These are phyloP conservation scores for Solanum hybrid DNA, from an alignment of 305 asterid genomes.

Conservation along the genomic window DNA sequence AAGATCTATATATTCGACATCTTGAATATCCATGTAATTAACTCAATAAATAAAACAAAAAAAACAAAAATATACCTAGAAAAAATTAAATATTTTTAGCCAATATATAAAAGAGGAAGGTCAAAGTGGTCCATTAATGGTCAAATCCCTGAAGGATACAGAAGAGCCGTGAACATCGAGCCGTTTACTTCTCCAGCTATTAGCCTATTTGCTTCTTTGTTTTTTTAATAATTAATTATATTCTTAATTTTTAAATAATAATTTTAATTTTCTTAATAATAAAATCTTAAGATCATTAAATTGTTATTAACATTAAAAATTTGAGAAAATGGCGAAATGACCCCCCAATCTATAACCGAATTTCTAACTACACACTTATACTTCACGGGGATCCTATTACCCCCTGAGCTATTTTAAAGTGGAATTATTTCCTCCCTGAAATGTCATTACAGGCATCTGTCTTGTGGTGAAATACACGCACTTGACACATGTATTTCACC, in stretches of 20 bases:
- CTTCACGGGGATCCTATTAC: no score
- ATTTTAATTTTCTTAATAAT: neutral
- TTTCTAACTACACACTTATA: no score
- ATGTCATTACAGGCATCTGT: no score
- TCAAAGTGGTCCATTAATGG: conserved; percentile 55
- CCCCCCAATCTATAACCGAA: no score
- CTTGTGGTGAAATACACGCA: no score
- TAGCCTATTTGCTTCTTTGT: neutral
- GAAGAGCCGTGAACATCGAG: conserved; percentile 30
- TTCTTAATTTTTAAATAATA: neutral
- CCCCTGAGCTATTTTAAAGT: no score
- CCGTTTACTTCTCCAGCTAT: conserved; percentile 21
- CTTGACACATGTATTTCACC: no score
- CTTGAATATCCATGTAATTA: neutral
- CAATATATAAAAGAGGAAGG: conserved; percentile 2
- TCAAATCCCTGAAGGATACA: conserved; percentile 32
- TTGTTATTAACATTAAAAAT: neutral
- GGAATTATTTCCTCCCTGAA: no score
- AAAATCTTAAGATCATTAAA: neutral
- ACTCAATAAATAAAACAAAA: neutral
- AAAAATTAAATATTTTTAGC: neutral
- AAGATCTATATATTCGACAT: no score
- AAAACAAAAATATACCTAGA: neutral
- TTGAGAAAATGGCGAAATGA: no score
- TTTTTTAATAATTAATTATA: neutral